Conservation (phyloP, 768 basidiomycete genomes). For the Leccinum sublutescens region DNA sequence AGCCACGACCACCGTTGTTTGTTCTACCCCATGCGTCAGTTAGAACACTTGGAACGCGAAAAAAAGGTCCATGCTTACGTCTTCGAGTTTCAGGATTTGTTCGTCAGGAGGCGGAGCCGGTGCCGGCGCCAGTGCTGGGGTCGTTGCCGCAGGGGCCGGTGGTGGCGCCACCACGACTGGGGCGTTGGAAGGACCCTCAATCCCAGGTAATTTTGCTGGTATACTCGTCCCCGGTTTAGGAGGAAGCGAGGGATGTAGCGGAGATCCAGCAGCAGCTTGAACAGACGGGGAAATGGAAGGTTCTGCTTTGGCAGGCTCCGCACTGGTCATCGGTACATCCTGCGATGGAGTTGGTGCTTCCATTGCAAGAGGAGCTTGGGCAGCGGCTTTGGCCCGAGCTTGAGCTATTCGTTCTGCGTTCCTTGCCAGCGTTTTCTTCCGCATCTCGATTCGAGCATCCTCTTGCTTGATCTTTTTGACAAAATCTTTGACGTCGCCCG, state of each 20-base stretch:
- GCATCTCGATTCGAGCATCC: slow-evolving; percentile 57
- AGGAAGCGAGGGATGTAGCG: slow-evolving; percentile 69
- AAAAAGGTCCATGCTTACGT: slow-evolving; percentile 39
- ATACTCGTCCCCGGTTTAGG: slow-evolving; percentile 58
- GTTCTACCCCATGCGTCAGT: slow-evolving; percentile 46
- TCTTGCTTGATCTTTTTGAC: slow-evolving; percentile 68
- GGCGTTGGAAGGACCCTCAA: slow-evolving; percentile 31
- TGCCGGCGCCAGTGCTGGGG: slow-evolving; percentile 15
- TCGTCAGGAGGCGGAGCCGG: slow-evolving; percentile 41
- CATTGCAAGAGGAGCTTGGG: slow-evolving; percentile 17
- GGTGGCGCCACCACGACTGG: slow-evolving; percentile 7
- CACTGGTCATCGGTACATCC: slow-evolving; percentile 9
- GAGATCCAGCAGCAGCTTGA: slow-evolving; percentile 33
- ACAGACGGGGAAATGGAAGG: background rate
- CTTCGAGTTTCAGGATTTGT: slow-evolving; percentile 58
- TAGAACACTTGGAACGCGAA: background rate
- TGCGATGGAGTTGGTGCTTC: slow-evolving; percentile 22
- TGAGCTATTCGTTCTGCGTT: slow-evolving; percentile 38
- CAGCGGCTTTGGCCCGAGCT: slow-evolving; percentile 42
- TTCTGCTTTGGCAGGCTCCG: slow-evolving; percentile 25
- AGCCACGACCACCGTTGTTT: slow-evolving; percentile 81
- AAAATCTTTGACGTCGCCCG: slow-evolving; percentile 74
- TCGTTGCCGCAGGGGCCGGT: slow-evolving; percentile 14
- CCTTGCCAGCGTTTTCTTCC: slow-evolving; percentile 41
- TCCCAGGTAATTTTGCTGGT: slow-evolving; percentile 30